Base-by-base conservation (phyloP, 495 filamentous ascomycete species). In the Trichoderma gamsii region DNA sequence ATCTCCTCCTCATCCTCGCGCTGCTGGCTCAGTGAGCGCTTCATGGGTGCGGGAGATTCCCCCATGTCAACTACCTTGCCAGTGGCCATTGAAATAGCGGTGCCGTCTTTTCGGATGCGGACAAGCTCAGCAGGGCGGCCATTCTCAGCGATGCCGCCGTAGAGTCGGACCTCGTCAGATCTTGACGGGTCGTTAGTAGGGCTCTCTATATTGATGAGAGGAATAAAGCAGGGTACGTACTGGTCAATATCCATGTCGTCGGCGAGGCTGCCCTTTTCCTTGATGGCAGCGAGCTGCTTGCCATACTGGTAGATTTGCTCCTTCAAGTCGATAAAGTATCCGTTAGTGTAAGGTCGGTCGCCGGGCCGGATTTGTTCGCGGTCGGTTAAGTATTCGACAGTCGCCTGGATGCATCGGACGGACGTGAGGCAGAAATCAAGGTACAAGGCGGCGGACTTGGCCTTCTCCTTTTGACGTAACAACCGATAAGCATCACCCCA, bases 321-420 rank as follows among this genome's bases (percentile, higher is more conserved):
- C 73, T 93, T 84, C 67, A 97, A 88, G 81, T 98, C 94, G 74
- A 97, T 87, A 73, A 97, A 97, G 81, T 98, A 98, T 70, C 88
- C 88, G 83, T 88, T 90, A 85, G 86, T 92, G 81, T 97, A 98
- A 43, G 91, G 92, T 68, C 88, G 87, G 76, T 98, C 94, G 75
- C 86, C 79, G 52, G 91, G 89, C 70, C 90, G 85, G 59, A 88
- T 89, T 74, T 90, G 88, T 76, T 98, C 94, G 70, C 86, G 86
- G 72, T 92, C 91, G 80, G 85, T 87, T 21, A 97, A 81, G 76
- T 87, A 86, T 72, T 90, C 87, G 74, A 92, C 89, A 15, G 92
- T 92, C 38, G 90, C 87, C 76, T 92, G 89, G 66, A 97, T 85
- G 79, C 90, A 92, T 77, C 88, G 88, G 73, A 97, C 91, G 35